These are phyloP conservation scores for Neonectria punicea DNA, from an alignment of 2,329 filamentous ascomycete genomes.

Conservation along the genomic window DNA sequence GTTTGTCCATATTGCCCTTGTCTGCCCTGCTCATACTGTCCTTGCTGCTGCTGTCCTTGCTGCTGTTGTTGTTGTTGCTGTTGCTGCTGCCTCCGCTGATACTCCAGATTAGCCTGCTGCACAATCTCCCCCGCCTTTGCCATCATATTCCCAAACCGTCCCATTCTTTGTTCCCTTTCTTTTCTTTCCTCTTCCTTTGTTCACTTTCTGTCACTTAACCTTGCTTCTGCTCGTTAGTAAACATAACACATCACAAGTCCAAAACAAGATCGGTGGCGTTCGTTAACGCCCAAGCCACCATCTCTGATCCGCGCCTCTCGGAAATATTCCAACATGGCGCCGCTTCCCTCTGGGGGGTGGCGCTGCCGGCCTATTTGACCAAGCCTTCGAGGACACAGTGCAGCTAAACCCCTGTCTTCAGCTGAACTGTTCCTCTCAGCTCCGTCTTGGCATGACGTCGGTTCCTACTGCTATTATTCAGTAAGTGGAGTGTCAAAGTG, in stretches of 20 bases:
- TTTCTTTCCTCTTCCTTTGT: not conserved
- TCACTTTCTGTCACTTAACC: too few relatives aligned
- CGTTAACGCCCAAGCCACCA: not conserved
- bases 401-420: not conserved
- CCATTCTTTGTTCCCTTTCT: slow-evolving; percentile 25
- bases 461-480: not conserved
- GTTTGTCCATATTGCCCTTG: not conserved
- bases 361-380: not conserved
- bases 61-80: slow-evolving; percentile 21
- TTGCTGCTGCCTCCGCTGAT: slow-evolving; percentile 30
- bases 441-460: slow-evolving; percentile 12
- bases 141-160: slow-evolving; percentile 35
- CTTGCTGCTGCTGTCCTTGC: slow-evolving; percentile 16
- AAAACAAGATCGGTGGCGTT: not conserved
- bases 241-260: not conserved
- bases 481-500: not conserved
- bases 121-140: slow-evolving; percentile 40
- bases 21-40: slow-evolving; percentile 1
- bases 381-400: not conserved
- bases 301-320: not conserved
- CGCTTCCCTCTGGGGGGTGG: not conserved
- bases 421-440: slow-evolving; percentile 8
- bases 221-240: too few relatives aligned
- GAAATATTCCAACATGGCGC: not conserved
- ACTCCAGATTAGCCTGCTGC: slow-evolving; percentile 35